phyloP scores from a whole-genome alignment of 306 rosid genomes.

The Acacia acuminata region DNA sequence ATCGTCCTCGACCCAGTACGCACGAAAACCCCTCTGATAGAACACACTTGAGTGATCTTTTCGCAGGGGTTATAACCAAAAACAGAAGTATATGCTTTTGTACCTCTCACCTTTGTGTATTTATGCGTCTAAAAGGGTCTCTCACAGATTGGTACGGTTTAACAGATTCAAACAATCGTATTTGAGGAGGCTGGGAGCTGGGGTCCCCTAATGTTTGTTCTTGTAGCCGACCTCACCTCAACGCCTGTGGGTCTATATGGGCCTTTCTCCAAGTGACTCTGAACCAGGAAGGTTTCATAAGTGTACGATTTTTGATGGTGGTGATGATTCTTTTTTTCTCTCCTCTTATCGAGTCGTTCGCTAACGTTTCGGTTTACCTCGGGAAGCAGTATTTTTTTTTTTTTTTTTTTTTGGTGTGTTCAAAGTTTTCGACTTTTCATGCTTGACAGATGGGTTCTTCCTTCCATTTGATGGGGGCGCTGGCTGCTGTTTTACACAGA shows the following conservation, averaged over 20 bases:
- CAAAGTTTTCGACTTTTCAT: constrained; percentile 31
- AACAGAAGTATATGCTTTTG: background rate
- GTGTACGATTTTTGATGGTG: constrained; percentile 21
- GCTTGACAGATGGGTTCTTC: constrained; percentile 1
- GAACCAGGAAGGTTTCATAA: background rate
- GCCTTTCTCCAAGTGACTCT: background rate
- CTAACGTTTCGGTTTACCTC: background rate
- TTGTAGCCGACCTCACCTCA: background rate
- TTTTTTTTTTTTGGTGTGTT: background rate
- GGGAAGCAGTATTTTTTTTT: constrained; percentile 8
- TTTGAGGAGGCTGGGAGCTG: background rate
- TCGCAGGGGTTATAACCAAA: background rate
- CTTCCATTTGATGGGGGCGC: background rate
- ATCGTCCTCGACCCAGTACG: background rate
- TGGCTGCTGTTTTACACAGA: background rate
- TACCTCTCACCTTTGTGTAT: background rate
- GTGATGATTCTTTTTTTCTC: background rate
- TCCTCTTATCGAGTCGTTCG: background rate
- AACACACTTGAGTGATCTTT: background rate
- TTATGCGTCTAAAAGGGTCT: background rate
- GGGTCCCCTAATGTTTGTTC: background rate
- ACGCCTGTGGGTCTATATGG: background rate
- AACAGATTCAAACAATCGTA: background rate
- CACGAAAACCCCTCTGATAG: background rate
- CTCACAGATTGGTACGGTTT: constrained; percentile 9